A percentile compares a stretch with the other conserved stretches of the same genome.
Conservation (phyloP, 305 asterid species). For the Ruellia speciosa region DNA sequence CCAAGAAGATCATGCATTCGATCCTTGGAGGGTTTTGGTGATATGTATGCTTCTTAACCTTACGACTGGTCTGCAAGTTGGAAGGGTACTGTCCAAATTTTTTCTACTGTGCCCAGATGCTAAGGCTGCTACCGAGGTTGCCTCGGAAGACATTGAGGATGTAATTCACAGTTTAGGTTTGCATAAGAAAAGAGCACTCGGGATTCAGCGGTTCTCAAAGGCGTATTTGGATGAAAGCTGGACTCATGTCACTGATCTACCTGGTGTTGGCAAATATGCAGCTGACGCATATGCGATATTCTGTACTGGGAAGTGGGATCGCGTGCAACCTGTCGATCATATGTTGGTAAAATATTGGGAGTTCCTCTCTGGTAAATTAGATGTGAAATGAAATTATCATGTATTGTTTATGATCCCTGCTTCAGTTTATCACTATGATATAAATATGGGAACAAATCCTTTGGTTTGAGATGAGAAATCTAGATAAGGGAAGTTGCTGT, state of each 20-base stretch:
- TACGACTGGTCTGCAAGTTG: constrained; percentile 60
- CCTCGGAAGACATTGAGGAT: constrained; percentile 38
- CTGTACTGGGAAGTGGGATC: constrained; percentile 66
- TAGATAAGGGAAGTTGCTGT: too few relatives aligned
- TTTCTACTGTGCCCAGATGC: constrained; percentile 74
- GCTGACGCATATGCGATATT: constrained; percentile 93
- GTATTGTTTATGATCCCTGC: too few relatives aligned
- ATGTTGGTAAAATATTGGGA: constrained; percentile 69
- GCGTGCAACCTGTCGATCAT: constrained; percentile 52
- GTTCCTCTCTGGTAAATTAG: constrained; percentile 27
- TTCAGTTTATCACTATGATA: too few relatives aligned
- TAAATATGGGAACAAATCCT: too few relatives aligned
- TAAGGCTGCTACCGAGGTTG: constrained; percentile 45
- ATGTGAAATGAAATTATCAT: too few relatives aligned
- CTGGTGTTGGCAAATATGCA: constrained; percentile 88
- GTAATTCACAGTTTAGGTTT: constrained; percentile 60
- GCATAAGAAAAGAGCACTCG: constrained; percentile 45
- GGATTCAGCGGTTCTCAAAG: constrained; percentile 43
- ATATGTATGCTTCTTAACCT: constrained; percentile 83
- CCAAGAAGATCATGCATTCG: constrained; percentile 74
- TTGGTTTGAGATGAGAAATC: too few relatives aligned
- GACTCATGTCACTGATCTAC: constrained; percentile 73
- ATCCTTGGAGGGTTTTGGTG: constrained; percentile 93
- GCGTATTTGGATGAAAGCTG: constrained; percentile 55
- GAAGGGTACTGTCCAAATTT: constrained; percentile 38